These are phyloP conservation scores for Coniochaeta ligniaria DNA, from an alignment of 2,329 filamentous ascomycete genomes.

Conservation along the genomic window DNA sequence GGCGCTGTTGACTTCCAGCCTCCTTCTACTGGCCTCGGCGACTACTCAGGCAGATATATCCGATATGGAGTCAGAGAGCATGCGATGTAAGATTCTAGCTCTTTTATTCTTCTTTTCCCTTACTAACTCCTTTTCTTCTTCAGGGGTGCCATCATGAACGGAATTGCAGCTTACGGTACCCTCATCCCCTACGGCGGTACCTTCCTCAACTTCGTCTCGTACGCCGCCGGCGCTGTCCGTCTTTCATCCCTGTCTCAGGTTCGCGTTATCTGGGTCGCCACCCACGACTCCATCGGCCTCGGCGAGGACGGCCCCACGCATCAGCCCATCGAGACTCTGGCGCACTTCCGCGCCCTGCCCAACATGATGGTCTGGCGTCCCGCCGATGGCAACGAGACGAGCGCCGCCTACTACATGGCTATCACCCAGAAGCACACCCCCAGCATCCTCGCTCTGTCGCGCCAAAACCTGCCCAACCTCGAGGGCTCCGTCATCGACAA, in stretches of 20 bases:
- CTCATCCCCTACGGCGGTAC: constrained; percentile 91
- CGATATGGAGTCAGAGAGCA: constrained; percentile 91
- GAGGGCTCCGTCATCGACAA: constrained; percentile 87
- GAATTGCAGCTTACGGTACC: constrained; percentile 90
- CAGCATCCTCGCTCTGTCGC: constrained; percentile 87
- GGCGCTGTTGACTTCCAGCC: constrained; percentile 95
- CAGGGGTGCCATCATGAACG: constrained; percentile 92
- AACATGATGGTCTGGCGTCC: constrained; percentile 99
- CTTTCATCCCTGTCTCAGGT: constrained; percentile 87
- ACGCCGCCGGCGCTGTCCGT: constrained; percentile 90
- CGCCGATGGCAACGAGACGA: constrained; percentile 96
- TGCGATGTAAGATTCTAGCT: no score
- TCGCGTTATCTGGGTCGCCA: constrained; percentile 91
- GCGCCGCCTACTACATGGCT: constrained; percentile 93
- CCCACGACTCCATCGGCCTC: constrained; percentile 98
- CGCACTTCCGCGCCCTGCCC: constrained; percentile 96
- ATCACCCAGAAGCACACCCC: constrained; percentile 86
- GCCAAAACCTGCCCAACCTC: constrained; percentile 97
- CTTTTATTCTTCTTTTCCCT: no score
- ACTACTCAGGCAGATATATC: constrained; percentile 87
- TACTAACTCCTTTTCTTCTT: no score
- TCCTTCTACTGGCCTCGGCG: constrained; percentile 74
- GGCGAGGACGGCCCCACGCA: constrained; percentile 98
- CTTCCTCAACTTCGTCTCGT: constrained; percentile 99
- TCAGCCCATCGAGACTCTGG: constrained; percentile 96